Base-by-base conservation (phyloP, 371 early-diverging fungal species). In the Mortierella sp. region DNA sequence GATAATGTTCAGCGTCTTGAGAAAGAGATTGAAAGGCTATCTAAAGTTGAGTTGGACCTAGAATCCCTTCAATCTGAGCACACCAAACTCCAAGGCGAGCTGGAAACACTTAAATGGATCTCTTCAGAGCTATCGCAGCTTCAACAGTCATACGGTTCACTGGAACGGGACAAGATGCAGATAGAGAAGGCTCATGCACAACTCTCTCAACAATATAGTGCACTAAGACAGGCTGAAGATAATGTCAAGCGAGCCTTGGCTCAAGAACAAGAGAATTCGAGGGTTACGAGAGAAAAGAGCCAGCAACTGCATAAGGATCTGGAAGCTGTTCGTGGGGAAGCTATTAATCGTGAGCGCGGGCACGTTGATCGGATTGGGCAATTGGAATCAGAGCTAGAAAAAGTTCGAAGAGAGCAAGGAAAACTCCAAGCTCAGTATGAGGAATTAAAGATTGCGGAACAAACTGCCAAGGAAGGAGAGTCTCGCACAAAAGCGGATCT, bases 61-160 rank as follows among this genome's bases (percentile, higher is more conserved):
- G 72, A 80, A 18, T 58, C 62, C 11, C 66, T 80, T 8, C 71
- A 75, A 49, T 28, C 45, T 1, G 81, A 80, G 18, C 81, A 80
- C n/a, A 12, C 64, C 6, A 72, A 67, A 45, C 60, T 80, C 20
- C 60, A 72, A 11, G 72, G 62, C 47, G 81, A 80, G 39, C 70
- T 80, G 22, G 81, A 75, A 37, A 80, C 81, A 1, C 64, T 72
- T 40, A 80, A 75, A 20, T 80, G 75, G 75, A 71, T 80, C 39
- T 75, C 81, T 1, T 65, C 75, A 0, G 81, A 80, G 47, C 55
- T 75, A 2, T 66, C 81, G 1, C 68, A 71, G 16, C 72, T 80
- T 26, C 81, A 80, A n/a, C 40, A 64, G 22, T 58, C 81, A 0
- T 75, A 75, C 43, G 30, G 54, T 16, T 14, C 40, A 2, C 49